Percentiles rank a stretch among this genome's conserved stretches.
phyloP scores from a whole-genome alignment of 495 filamentous ascomycete genomes.

The Parathielavia hyrcaniae region DNA sequence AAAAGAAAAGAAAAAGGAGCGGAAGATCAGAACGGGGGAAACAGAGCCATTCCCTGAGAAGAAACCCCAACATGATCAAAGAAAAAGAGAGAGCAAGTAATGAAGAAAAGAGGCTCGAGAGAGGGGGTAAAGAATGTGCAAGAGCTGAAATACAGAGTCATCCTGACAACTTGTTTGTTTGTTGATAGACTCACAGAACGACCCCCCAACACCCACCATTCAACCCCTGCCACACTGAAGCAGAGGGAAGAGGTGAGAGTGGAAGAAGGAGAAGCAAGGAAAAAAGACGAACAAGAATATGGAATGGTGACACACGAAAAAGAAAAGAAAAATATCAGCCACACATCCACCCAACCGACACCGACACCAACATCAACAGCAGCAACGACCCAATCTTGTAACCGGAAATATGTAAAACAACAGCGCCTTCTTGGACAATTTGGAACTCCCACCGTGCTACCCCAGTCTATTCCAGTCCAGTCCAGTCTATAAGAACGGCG shows the following conservation, averaged over 20 bases:
- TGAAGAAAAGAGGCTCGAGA: background rate
- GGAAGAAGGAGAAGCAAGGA: slow-evolving; percentile 7
- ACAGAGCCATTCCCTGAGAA: background rate
- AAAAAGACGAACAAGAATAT: background rate
- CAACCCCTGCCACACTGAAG: slow-evolving; percentile 5
- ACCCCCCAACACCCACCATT: too few species aligned
- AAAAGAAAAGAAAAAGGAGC: slow-evolving; percentile 10
- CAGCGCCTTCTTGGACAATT: too few species aligned
- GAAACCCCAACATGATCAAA: background rate
- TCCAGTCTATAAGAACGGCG: too few species aligned
- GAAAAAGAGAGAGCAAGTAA: background rate
- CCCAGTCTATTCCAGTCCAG: too few species aligned
- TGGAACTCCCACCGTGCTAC: too few species aligned
- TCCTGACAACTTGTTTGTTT: slow-evolving; percentile 1
- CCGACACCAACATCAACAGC: background rate
- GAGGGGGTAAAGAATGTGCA: background rate
- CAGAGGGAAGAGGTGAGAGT: background rate
- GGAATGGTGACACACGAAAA: background rate
- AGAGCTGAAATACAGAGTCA: background rate
- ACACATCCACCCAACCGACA: too few species aligned
- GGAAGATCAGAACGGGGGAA: background rate
- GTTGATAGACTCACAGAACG: background rate
- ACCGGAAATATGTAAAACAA: too few species aligned
- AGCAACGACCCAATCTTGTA: background rate
- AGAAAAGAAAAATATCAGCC: background rate